Base-by-base conservation (phyloP, 495 filamentous ascomycete genomes). In the Arthonia radiata region DNA sequence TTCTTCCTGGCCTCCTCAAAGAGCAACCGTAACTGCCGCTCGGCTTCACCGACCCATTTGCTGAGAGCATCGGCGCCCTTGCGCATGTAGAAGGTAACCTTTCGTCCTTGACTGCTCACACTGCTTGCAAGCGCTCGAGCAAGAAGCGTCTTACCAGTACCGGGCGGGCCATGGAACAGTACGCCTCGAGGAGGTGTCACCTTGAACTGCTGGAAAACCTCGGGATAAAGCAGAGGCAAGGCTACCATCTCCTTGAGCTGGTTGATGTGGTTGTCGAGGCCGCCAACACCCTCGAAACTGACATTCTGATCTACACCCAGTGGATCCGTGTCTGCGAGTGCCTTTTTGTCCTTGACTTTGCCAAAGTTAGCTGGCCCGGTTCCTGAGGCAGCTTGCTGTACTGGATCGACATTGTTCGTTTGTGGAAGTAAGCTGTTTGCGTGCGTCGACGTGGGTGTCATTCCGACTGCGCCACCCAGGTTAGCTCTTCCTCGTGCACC, bases 21-120 rank as follows among this genome's bases (percentile, higher is more conserved):
- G 3, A 97, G 58, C 30, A 93, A 49, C 15, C 86, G 67, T 12
- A 97, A 60, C 43, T 94, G 86, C 40, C 81, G 67, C 47, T 97
- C 86, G 9, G 89, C 89, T 51, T 97, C 86, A 42, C 86, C 86
- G 31, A 94, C 89, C 86, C 86, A 97, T 52, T 97, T 97, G 49
- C 79, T 91, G 23, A 94, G 54, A 24, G 79, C 80, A 57, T 97
- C 86, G 18, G 82, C 89, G 30, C 89, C 86, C 46, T 97, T 97
- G 21, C 86, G 67, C 86, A 97, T 97, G 51, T 93, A 97, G 37
- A 97, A 97, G 0, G 77, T 93, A 26, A 97, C 79, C 43, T 94
- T 93, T 28, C 71, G 67, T 24, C 80, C 80, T 29, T 81, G 71
- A 2, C 63, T 60, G 37, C 61, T 70, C 27, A 86, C 68, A 31